Percentiles rank a stretch among this genome's conserved stretches.
These are phyloP conservation scores for Cladosporium sp. DNA, from an alignment of 2,329 filamentous ascomycete genomes.

Conservation along the genomic window DNA sequence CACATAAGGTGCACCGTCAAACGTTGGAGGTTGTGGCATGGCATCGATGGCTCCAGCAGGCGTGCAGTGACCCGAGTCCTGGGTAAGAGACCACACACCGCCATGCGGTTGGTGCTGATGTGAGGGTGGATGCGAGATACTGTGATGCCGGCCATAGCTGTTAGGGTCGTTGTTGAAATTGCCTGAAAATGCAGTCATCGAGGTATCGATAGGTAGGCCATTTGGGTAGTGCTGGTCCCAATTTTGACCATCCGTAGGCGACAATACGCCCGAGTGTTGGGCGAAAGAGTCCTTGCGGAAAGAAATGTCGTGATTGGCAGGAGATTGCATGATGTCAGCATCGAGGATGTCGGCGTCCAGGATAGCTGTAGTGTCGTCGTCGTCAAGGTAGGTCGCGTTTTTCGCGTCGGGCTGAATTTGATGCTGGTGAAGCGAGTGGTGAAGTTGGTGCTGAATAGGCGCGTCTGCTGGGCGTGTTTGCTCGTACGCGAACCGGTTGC, in stretches of 20 bases:
- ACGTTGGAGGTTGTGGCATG: constrained; percentile 45
- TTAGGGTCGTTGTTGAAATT: constrained; percentile 21
- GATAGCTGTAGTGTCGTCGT: constrained; percentile 19
- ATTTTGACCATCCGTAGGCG: constrained; percentile 33
- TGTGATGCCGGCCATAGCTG: constrained; percentile 22
- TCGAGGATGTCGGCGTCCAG: constrained; percentile 20
- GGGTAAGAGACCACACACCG: constrained; percentile 62
- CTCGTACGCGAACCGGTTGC: constrained; percentile 20
- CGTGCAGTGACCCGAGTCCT: constrained; percentile 70
- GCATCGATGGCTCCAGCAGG: constrained; percentile 74
- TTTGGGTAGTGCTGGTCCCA: constrained; percentile 36
- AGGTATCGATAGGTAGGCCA: constrained; percentile 28
- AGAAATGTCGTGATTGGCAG: constrained; percentile 22
- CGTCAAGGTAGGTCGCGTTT: constrained; percentile 4
- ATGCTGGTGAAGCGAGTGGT: constrained; percentile 8
- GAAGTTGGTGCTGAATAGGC: constrained; percentile 11
- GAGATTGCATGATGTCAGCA: constrained; percentile 38
- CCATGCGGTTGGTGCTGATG: constrained; percentile 48
- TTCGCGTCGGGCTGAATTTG: constrained; percentile 10
- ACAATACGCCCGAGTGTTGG: constrained; percentile 36
- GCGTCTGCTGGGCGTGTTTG: constrained; percentile 20
- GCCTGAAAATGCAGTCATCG: constrained; percentile 25
- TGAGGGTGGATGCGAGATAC: constrained; percentile 18
- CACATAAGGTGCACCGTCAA: constrained; percentile 35
- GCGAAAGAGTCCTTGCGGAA: constrained; percentile 40